Conservation (phyloP, 768 basidiomycete genomes). For the Tylopilus rubrobrunneus region DNA sequence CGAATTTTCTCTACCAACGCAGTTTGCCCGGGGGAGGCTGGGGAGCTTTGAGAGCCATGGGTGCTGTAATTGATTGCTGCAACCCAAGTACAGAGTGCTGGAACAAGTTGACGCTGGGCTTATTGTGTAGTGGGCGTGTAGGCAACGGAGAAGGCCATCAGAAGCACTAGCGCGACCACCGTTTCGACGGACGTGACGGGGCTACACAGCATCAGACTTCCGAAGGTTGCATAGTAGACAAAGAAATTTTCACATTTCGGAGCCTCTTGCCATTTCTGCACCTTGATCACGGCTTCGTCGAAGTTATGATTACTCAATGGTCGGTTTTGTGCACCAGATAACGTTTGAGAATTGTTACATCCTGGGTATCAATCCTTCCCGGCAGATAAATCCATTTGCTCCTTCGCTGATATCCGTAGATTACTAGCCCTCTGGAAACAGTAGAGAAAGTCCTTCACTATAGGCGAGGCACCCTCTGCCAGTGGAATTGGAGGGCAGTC, state of each 20-base stretch:
- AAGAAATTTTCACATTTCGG: slow-evolving; percentile 61
- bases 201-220: slow-evolving; percentile 38
- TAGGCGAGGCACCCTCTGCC: slow-evolving; percentile 88
- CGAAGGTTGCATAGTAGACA: slow-evolving; percentile 12
- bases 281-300: slow-evolving; percentile 90
- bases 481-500: slow-evolving; percentile 97
- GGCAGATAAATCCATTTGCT: slow-evolving; percentile 51
- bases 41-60: slow-evolving; percentile 23
- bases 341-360: slow-evolving; percentile 35
- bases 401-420: slow-evolving; percentile 82
- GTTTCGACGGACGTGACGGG: slow-evolving; percentile 72
- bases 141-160: slow-evolving; percentile 45
- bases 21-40: slow-evolving; percentile 17
- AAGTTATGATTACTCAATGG: slow-evolving; percentile 80
- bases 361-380: slow-evolving; percentile 28
- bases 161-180: slow-evolving; percentile 36
- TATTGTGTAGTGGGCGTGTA: slow-evolving; percentile 32
- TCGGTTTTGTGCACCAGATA: slow-evolving; percentile 35
- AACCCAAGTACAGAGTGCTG: slow-evolving; percentile 33
- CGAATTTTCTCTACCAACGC: slow-evolving; percentile 37
- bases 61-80: slow-evolving; percentile 34
- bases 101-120: slow-evolving; percentile 24
- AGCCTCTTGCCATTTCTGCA: slow-evolving; percentile 99
- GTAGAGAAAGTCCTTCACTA: slow-evolving; percentile 95
- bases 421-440: slow-evolving; percentile 99